Base-by-base conservation (phyloP, 1,284 basidiomycete genomes). In the Tremellales sp. region DNA sequence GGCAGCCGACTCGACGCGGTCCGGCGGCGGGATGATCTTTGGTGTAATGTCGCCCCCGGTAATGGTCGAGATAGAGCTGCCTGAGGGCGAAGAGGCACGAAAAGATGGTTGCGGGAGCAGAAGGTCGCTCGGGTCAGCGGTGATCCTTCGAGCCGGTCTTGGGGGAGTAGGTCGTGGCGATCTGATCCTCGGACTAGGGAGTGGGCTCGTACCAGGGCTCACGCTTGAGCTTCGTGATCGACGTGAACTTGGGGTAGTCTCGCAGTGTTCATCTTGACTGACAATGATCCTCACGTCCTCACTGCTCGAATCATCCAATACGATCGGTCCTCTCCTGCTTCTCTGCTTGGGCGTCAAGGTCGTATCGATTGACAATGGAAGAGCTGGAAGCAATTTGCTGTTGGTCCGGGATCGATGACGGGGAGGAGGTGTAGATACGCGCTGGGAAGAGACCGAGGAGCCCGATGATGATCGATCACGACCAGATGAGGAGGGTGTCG, bases 11-110 rank as follows among this genome's bases (percentile, higher is more conserved):
- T 23, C 42, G 15, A 24, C 6, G 5, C 23, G 21, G 4, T 52
- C 51, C 24, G 11, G 19, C 25, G 27, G 4, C 2, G n/a, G 13
- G 15, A 36, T 31, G 8, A 40, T 42, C 27, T 40, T 36, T n/a
- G 48, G 52, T 8, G 52, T 53, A 4, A 24, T 40, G 11, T 49
- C 40, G 31, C 46, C 35, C 21, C 43, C 40, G 1, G 57, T 54
- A 40, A 63, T 46, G 13, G 62, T 65, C 19, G 51, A 47, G 4
- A 61, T 47, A 12, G 62, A 62, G n/a, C 58, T 57, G 24, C 49
- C 54, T 3, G 61, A 57, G 5, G 58, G 62, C 2, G 62, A 58
- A 2, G 39, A 25, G 15, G 55, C 49, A 25, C 55, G 39, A 21
- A 46, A 56, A 19, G 24, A 43, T 2, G 51, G 52, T 33, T 45